These are phyloP conservation scores for Cercis canadensis DNA, from an alignment of 306 rosid species.

Conservation along the genomic window DNA sequence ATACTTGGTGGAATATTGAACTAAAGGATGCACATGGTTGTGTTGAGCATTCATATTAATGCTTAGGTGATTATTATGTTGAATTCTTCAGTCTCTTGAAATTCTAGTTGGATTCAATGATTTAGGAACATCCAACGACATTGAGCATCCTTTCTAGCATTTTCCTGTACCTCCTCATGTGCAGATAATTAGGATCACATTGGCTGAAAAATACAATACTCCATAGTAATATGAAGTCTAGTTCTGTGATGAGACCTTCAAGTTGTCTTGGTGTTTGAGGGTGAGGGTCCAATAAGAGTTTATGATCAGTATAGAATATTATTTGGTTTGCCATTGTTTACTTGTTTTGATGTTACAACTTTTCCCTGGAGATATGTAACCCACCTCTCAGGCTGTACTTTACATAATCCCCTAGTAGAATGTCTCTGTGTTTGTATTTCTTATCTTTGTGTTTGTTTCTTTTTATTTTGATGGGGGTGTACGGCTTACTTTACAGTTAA, in stretches of 20 bases:
- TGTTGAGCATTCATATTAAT: background rate
- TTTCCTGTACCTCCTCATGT: background rate
- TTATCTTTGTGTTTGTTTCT: background rate
- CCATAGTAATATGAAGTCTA: background rate
- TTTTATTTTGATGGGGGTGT: background rate
- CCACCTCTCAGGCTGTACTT: no score
- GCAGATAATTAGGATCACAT: background rate
- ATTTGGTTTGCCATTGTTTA: background rate
- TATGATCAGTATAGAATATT: background rate
- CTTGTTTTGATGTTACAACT: background rate
- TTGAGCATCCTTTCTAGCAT: background rate
- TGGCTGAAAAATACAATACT: background rate
- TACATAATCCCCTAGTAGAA: no score
- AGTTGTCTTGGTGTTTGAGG: background rate
- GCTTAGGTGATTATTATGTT: background rate
- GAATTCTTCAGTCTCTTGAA: background rate
- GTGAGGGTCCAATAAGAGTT: background rate
- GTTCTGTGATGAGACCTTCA: background rate
- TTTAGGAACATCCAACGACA: background rate
- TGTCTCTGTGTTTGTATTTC: no score
- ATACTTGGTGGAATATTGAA: slow-evolving; percentile 22
- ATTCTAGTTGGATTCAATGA: background rate
- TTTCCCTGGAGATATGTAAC: background rate
- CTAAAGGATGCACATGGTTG: background rate
- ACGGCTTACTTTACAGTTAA: background rate